Base-by-base conservation (phyloP, 2,329 filamentous ascomycete genomes). In the Alternaria hordeiaustralica region DNA sequence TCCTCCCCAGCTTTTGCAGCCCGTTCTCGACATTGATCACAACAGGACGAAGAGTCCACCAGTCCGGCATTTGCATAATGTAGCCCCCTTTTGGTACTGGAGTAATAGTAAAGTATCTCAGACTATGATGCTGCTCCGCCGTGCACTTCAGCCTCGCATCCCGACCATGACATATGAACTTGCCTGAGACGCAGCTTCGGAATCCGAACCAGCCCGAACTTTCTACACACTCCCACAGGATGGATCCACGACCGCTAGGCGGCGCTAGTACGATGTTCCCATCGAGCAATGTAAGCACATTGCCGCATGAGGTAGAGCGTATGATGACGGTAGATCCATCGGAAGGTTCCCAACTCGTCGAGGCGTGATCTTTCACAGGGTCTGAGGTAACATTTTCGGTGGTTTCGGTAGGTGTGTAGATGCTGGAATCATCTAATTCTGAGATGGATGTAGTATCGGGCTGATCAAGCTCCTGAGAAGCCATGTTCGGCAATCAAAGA, bases 31-130 rank as follows among this genome's bases (percentile, higher is more conserved):
- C 25, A 45, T 60, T 50, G 13, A 64, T 46, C 36, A 64, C 61
- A 51, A 66, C 30, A 53, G 64, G 58, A 30, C 50, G 26, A 28
- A 66, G 61, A 13, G 23, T 56, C 61, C 58, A 64, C 64, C 61
- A 66, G 46, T 66, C 64, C 25, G 56, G n/a, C 64, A 64, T 64
- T n/a, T 64, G 64, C 61, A 66, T 59, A 20, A 66, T 57, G 18
- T 66, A 64, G 3, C 64, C 64, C 4, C 57, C 58, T 26, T 59
- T 45, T 55, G 64, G 55, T 8, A 64, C 50, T 28, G 58, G 64
- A 12, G 61, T 64, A 44, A 66, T 44, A 10, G 61, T 61, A 46
- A 61, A 60, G 11, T 61, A 53, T 23, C 55, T 56, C 58, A n/a
- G 55, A 13, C 45, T 11, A 15, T 59, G 13, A 8, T 55, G 26